Percentiles rank a stretch among this genome's conserved stretches.
Evolutionary conservation across 352 stramenopile species (phyloP).

Genomic region (Globisporangium radiosum): DNA sequence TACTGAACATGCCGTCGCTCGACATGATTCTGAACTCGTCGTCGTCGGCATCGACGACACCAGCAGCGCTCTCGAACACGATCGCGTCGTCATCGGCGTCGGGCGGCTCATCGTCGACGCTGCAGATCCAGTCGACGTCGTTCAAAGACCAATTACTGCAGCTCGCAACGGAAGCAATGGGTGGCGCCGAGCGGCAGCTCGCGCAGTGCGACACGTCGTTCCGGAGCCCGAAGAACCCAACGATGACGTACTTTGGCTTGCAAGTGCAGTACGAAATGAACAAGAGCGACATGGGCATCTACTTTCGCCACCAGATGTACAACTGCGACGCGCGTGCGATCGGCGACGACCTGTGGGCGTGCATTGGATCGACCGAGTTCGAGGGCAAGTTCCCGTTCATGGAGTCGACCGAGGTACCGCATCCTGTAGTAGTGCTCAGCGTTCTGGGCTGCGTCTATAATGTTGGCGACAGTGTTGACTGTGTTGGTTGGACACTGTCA

Average conservation of each 20-base stretch:
- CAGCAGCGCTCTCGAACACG: constrained; percentile 57
- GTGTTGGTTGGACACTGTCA: background rate
- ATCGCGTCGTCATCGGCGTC: constrained; percentile 31
- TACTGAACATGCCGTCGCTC: constrained; percentile 85
- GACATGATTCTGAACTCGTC: constrained; percentile 83
- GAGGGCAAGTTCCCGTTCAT: constrained; percentile 84
- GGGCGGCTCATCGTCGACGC: constrained; percentile 24
- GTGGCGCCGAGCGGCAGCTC: constrained; percentile 51
- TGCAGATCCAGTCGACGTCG: constrained; percentile 71
- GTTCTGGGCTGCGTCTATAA: too few relatives aligned
- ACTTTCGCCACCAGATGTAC: constrained; percentile 81
- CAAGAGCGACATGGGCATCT: constrained; percentile 84
- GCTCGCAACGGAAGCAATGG: constrained; percentile 54
- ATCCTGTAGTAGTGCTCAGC: background rate
- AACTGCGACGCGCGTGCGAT: constrained; percentile 63
- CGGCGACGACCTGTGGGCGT: constrained; percentile 76
- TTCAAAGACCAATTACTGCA: constrained; percentile 77
- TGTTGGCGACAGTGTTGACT: background rate
- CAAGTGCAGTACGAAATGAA: constrained; percentile 87
- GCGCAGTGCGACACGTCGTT: constrained; percentile 71
- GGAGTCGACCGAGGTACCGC: constrained; percentile 44
- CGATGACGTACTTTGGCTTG: constrained; percentile 86
- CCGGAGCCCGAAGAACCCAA: constrained; percentile 76
- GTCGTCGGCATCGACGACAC: constrained; percentile 48
- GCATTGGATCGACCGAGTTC: constrained; percentile 57